phyloP scores from a whole-genome alignment of 2,329 filamentous ascomycete genomes.

The Xylariomycetidae sp. region DNA sequence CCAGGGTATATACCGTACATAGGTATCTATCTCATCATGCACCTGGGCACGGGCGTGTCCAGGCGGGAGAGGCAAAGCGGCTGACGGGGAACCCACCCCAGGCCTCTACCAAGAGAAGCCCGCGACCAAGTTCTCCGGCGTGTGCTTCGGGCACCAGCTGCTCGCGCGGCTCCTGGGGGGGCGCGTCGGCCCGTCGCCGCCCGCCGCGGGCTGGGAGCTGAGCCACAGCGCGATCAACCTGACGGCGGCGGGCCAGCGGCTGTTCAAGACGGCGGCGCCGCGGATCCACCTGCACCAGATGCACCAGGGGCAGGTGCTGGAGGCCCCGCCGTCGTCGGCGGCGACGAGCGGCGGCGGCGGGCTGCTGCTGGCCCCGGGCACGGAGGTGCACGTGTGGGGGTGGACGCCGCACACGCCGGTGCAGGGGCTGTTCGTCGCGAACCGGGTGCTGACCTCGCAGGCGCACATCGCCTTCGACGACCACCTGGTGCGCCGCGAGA shows the following conservation, averaged over 20 bases:
- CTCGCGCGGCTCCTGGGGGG: slow-evolving; percentile 63
- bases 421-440: slow-evolving; percentile 66
- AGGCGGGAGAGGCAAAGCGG: background rate
- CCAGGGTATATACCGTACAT: too few relatives aligned
- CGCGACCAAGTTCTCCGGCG: slow-evolving; percentile 57
- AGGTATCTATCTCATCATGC: too few relatives aligned
- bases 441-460: slow-evolving; percentile 65
- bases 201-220: slow-evolving; percentile 65
- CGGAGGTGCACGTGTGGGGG: slow-evolving; percentile 51
- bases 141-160: slow-evolving; percentile 81
- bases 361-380: slow-evolving; percentile 29
- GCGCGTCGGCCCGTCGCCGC: slow-evolving; percentile 59
- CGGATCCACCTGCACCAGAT: slow-evolving; percentile 65
- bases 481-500: slow-evolving; percentile 60
- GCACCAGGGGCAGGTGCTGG: slow-evolving; percentile 66
- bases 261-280: slow-evolving; percentile 54
- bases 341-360: slow-evolving; percentile 32
- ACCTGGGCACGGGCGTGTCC: too few relatives aligned
- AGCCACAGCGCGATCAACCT: slow-evolving; percentile 61
- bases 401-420: slow-evolving; percentile 59
- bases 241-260: slow-evolving; percentile 56
- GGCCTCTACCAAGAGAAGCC: slow-evolving; percentile 45
- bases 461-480: slow-evolving; percentile 73
- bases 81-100: slow-evolving; percentile 11
- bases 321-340: slow-evolving; percentile 48